Conservation (phyloP, 2,329 filamentous ascomycete genomes). For the Fusarium odoratissimum region DNA sequence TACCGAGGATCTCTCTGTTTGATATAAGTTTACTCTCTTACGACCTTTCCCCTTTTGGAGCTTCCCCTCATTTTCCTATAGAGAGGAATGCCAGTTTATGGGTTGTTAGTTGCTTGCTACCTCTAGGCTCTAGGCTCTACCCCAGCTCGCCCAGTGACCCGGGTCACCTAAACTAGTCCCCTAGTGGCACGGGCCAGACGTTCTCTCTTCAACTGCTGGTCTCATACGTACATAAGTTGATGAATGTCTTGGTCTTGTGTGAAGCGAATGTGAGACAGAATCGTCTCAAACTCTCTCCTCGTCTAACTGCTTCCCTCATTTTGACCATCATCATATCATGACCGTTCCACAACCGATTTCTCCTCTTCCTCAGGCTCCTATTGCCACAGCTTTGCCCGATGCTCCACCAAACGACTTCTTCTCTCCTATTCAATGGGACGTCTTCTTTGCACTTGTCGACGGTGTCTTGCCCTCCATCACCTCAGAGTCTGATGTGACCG, state of each 20-base stretch:
- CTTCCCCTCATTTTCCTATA: conserved; percentile 29
- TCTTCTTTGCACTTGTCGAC: conserved; percentile 66
- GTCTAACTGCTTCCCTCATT: conserved; percentile 20
- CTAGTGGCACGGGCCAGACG: conserved; percentile 28
- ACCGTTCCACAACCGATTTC: conserved; percentile 32
- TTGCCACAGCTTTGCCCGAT: conserved; percentile 43
- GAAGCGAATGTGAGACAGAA: conserved; percentile 33
- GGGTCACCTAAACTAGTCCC: neutral
- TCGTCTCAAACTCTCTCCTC: conserved; percentile 17
- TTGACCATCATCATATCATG: conserved; percentile 21
- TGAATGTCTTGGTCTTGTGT: conserved; percentile 34
- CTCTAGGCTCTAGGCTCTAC: neutral
- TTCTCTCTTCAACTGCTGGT: conserved; percentile 3
- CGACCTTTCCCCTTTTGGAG: conserved; percentile 31
- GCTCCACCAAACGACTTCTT: conserved; percentile 53
- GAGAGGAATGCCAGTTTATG: neutral
- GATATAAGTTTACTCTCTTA: neutral
- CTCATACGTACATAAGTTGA: conserved; percentile 13
- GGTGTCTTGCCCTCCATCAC: conserved; percentile 71
- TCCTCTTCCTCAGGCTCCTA: conserved; percentile 20
- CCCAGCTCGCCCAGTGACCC: neutral
- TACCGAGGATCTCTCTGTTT: conserved; percentile 20
- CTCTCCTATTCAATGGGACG: conserved; percentile 63
- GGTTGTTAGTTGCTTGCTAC: neutral
- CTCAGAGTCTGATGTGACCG: conserved; percentile 52